Base-by-base conservation (phyloP, 805 yeast species). In the Cyberlindnera maritima region DNA sequence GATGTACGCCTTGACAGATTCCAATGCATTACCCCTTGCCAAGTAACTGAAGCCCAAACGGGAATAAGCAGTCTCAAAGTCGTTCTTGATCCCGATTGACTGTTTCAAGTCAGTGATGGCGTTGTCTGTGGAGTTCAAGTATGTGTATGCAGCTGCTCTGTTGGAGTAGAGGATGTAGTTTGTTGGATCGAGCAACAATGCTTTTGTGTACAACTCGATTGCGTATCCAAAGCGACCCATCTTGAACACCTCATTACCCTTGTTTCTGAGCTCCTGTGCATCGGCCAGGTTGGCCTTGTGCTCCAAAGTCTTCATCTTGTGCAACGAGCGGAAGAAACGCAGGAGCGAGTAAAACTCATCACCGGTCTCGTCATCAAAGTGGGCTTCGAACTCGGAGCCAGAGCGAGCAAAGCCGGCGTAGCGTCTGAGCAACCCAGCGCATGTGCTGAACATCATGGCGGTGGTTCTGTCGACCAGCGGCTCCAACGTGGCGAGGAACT, bases 111-210 rank as follows among this genome's bases (percentile, higher is more conserved):
- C 77, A 6, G 48, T 52, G 26, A 66, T 64, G 1, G 76, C 74
- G 33, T 63, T 66, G 2, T 65, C 64, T 47, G 59, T 59, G 13
- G 64, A 50, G 23, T 67, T 69, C 41, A 69, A 47, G 32, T 64
- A 62, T 20, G 69, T 65, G 45, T 64, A 64, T 11, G 69, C 66
- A 2, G 75, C 74, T 3, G 74, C 74, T 46, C 77, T 58, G 53
- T 69, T 70, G 20, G 70, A 67, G 31, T 66, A 62, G 8, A 72
- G 40, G 3, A 68, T 59, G 42, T 61, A 60, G 20, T 67, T 61
- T 4, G 52, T 42, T 19, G 74, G 71, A 32, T 66, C 68, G 6
- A 56, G 41, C 11, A 44, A 6, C 3, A 72, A 41, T 7, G 71
- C 74, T 44, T 65, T 63, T 0, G 76, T 68, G 50, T 70, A 72